Percentiles rank a stretch among this genome's conserved stretches.
Evolutionary conservation across 768 basidiomycete genomes (phyloP).

Genomic region (Lyophyllum semitale): DNA sequence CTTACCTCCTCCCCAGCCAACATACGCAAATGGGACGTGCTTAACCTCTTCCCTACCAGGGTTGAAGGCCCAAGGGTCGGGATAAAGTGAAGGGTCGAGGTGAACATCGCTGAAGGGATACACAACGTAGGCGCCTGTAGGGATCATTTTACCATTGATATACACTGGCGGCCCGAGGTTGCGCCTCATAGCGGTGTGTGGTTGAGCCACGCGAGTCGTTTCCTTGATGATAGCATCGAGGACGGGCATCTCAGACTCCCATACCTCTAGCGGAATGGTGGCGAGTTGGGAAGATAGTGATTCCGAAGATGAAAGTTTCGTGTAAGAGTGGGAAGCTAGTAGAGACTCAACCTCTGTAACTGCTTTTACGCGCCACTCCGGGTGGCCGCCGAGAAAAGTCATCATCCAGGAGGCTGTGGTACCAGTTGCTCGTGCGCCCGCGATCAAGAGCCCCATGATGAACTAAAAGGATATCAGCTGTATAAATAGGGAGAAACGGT

Average conservation of each 20-base stretch:
- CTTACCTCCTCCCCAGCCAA: conserved; percentile 83
- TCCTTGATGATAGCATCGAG: conserved; percentile 76
- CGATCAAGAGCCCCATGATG: conserved; percentile 79
- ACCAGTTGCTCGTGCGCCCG: conserved; percentile 80
- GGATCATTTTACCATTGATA: conserved; percentile 69
- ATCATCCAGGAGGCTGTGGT: conserved; percentile 79
- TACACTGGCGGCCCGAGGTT: conserved; percentile 73
- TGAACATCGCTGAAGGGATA: conserved; percentile 84
- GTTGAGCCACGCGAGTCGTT: conserved; percentile 77
- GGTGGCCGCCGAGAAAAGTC: conserved; percentile 69
- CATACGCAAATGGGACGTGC: conserved; percentile 56
- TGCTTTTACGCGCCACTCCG: conserved; percentile 67
- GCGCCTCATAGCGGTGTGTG: conserved; percentile 79
- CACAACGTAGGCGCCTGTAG: conserved; percentile 73
- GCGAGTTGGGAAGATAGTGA: conserved; percentile 50
- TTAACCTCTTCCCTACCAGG: conserved; percentile 52
- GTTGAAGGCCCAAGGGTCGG: conserved; percentile 79
- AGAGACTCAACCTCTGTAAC: conserved; percentile 59
- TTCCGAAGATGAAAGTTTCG: conserved; percentile 22
- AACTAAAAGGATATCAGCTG: conserved; percentile 38
- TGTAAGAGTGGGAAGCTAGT: conserved; percentile 40
- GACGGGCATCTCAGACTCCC: conserved; percentile 71
- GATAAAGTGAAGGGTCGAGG: conserved; percentile 69
- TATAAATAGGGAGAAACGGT: conserved; percentile 3
- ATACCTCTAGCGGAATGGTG: conserved; percentile 63